Conservation (phyloP, 306 rosid genomes). For the Vigna radiata region DNA sequence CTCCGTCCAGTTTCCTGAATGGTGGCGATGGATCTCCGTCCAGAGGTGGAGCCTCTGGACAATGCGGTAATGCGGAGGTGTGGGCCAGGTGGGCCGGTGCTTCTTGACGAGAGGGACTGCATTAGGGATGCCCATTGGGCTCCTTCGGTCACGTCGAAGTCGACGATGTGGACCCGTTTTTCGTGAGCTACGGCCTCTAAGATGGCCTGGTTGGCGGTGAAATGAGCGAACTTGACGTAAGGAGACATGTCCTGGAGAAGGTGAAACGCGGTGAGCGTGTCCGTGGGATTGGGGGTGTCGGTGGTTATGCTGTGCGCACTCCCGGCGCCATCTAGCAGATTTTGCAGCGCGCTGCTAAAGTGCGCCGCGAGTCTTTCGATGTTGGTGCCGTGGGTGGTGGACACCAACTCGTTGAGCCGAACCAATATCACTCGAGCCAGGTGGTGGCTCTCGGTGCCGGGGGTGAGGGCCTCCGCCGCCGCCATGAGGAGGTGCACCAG, state of each 20-base stretch:
- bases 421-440: slow-evolving; percentile 96
- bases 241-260: slow-evolving; percentile 93
- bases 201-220: slow-evolving; percentile 93
- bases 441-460: slow-evolving; percentile 59
- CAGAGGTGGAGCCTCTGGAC: slow-evolving; percentile 44
- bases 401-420: slow-evolving; percentile 93
- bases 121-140: slow-evolving; percentile 90
- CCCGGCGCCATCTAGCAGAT: slow-evolving; percentile 54
- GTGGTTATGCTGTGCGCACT: slow-evolving; percentile 4
- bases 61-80: slow-evolving; percentile 84
- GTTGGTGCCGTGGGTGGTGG: slow-evolving; percentile 67
- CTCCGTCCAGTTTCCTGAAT: slow-evolving; percentile 86
- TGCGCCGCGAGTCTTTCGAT: slow-evolving; percentile 86
- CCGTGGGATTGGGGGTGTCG: slow-evolving; percentile 35
- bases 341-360: slow-evolving; percentile 69
- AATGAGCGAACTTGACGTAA: slow-evolving; percentile 78
- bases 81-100: slow-evolving; percentile 59
- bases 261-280: slow-evolving; percentile 73
- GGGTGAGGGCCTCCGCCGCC: slow-evolving; percentile 79
- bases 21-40: slow-evolving; percentile 63
- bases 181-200: slow-evolving; percentile 68
- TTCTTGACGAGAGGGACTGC: slow-evolving; percentile 61
- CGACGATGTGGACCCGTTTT: slow-evolving; percentile 73
- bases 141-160: slow-evolving; percentile 84
- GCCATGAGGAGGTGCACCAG: slow-evolving; percentile 86